phyloP scores from a whole-genome alignment of 495 filamentous ascomycete species.

The Jackrogersella multiformis region DNA sequence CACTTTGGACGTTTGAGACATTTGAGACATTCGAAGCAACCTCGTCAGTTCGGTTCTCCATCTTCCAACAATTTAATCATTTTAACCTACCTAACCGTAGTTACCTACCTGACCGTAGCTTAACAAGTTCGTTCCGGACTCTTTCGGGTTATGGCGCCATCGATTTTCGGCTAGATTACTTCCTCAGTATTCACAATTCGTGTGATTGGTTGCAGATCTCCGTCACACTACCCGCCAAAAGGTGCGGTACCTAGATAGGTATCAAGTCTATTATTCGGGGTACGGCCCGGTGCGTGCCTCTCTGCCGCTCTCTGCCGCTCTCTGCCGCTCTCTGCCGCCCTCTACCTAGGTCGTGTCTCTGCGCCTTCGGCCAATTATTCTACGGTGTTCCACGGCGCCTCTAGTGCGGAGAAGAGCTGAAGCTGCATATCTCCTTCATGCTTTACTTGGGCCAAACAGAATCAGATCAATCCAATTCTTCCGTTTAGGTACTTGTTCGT shows the following conservation, averaged over 20 bases:
- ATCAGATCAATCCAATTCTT: constrained; percentile 30
- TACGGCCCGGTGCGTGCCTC: constrained; percentile 33
- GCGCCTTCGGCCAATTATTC: constrained; percentile 30
- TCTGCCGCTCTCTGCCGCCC: not conserved
- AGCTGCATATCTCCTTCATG: constrained; percentile 31
- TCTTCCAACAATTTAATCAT: not conserved
- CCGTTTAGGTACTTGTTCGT: constrained; percentile 10
- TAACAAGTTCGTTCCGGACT: not conserved
- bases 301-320: not conserved
- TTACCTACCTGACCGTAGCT: too few species aligned
- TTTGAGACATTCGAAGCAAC: not conserved
- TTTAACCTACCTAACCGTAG: not conserved
- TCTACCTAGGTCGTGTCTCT: not conserved
- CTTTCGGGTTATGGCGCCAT: constrained; percentile 6
- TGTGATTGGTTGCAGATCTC: constrained; percentile 32
- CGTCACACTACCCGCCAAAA: constrained; percentile 15
- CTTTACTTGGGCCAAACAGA: constrained; percentile 24
- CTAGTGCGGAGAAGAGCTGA: constrained; percentile 35
- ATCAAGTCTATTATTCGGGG: constrained; percentile 26
- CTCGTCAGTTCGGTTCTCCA: not conserved
- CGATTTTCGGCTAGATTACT: constrained; percentile 4
- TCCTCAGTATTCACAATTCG: constrained; percentile 4
- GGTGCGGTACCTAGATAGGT: not conserved
- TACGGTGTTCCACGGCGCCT: constrained; percentile 30
- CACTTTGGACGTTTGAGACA: not conserved